A percentile compares a stretch with the other conserved stretches of the same genome.
These are phyloP conservation scores for Pythium phragmitis DNA, from an alignment of 352 stramenopile genomes.

Conservation along the genomic window DNA sequence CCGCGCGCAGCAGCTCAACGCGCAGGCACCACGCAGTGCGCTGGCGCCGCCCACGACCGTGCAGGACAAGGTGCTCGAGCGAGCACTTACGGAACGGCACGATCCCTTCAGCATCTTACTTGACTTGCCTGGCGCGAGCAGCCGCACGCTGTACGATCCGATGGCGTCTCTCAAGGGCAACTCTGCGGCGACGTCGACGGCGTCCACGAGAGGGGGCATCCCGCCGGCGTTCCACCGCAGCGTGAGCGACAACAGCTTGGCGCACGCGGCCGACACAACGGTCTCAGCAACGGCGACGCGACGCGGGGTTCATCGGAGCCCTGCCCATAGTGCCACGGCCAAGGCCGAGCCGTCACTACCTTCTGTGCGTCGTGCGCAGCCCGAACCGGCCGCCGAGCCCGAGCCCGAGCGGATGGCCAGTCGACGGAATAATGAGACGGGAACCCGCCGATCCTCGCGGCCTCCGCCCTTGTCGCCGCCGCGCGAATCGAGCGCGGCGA, in stretches of 20 bases:
- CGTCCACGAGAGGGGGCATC: not conserved
- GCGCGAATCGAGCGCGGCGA: slow-evolving; percentile 36
- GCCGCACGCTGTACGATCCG: slow-evolving; percentile 10
- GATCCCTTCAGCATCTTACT: slow-evolving; percentile 27
- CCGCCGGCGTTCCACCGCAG: slow-evolving; percentile 17
- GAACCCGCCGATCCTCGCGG: not conserved
- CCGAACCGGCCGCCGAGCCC: slow-evolving; percentile 16
- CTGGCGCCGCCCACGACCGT: slow-evolving; percentile 21
- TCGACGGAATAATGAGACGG: not conserved
- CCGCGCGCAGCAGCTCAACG: slow-evolving; percentile 26
- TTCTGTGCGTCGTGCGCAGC: not conserved
- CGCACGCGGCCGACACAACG: not conserved
- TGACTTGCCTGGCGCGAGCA: slow-evolving; percentile 5
- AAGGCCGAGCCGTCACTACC: not conserved
- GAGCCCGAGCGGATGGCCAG: slow-evolving; percentile 22
- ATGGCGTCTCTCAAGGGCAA: not conserved
- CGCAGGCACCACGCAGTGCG: slow-evolving; percentile 24
- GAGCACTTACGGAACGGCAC: slow-evolving; percentile 50
- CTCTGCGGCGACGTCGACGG: not conserved
- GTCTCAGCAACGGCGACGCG: not conserved
- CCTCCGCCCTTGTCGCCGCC: not conserved
- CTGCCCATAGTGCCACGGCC: not conserved
- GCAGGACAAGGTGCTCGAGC: slow-evolving; percentile 38
- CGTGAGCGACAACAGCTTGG: slow-evolving; percentile 20
- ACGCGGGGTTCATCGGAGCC: not conserved